These are phyloP conservation scores for Endothia cerciana DNA, from an alignment of 2,329 filamentous ascomycete species.

Conservation along the genomic window DNA sequence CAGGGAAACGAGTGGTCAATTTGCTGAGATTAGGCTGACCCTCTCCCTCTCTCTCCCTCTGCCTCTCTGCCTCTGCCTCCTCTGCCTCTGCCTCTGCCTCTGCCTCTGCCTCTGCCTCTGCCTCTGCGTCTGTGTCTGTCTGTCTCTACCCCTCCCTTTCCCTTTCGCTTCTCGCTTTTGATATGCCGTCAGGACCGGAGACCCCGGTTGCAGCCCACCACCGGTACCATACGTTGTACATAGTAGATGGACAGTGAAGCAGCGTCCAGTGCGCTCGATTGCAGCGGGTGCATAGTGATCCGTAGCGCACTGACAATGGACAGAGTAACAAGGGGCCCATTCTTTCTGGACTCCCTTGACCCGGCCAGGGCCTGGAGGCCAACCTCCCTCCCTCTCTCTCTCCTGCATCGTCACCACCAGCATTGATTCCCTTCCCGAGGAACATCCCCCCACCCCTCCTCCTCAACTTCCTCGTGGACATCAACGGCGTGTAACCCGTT, in stretches of 20 bases:
- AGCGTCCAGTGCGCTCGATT: background rate
- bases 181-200: background rate
- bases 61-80: background rate
- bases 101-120: background rate
- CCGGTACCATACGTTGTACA: background rate
- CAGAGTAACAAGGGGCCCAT: constrained; percentile 5
- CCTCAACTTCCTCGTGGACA: constrained; percentile 5
- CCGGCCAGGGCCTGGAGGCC: constrained; percentile 2
- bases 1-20: constrained; percentile 16
- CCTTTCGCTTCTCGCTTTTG: background rate
- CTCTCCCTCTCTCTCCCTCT: background rate
- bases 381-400: constrained; percentile 7
- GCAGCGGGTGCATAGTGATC: background rate
- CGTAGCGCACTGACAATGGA: background rate
- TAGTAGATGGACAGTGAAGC: background rate
- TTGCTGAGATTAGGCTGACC: constrained; percentile 18
- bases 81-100: no score
- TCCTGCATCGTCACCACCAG: constrained; percentile 5
- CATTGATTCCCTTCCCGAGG: constrained; percentile 6
- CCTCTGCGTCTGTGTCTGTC: background rate
- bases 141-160: background rate
- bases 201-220: background rate
- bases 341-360: constrained; percentile 9
- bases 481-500: constrained; percentile 7
- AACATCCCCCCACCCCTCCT: background rate